Evolutionary conservation across 2,329 filamentous ascomycete species (phyloP).

Genomic region (Sclerotinia minor): DNA sequence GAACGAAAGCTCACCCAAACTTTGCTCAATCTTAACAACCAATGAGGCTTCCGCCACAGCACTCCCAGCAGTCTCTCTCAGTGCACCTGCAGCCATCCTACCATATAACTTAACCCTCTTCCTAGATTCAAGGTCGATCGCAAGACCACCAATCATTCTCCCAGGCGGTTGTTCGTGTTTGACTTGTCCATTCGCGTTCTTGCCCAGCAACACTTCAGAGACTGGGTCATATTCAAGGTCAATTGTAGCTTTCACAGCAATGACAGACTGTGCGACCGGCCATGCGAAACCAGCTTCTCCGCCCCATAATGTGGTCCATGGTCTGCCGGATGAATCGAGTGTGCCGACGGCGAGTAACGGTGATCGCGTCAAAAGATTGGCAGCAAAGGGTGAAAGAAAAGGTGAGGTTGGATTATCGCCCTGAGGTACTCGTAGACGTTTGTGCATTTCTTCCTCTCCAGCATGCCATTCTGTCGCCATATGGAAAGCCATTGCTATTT

Average conservation of each 20-base stretch:
- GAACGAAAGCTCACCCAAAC: slow-evolving; percentile 50
- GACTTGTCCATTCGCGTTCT: slow-evolving; percentile 47
- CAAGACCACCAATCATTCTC: slow-evolving; percentile 61
- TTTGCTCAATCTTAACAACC: slow-evolving; percentile 67
- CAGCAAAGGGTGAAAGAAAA: slow-evolving; percentile 62
- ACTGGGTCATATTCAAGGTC: slow-evolving; percentile 69
- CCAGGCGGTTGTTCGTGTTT: slow-evolving; percentile 38
- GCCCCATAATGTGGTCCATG: slow-evolving; percentile 79
- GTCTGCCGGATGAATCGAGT: slow-evolving; percentile 61
- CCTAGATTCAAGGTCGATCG: slow-evolving; percentile 63
- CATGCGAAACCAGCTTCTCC: slow-evolving; percentile 67
- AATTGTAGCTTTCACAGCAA: slow-evolving; percentile 63
- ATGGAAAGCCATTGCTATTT: slow-evolving; percentile 18
- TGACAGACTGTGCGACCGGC: slow-evolving; percentile 58
- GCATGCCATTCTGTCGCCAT: slow-evolving; percentile 46
- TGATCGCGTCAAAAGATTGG: slow-evolving; percentile 57
- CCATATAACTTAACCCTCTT: slow-evolving; percentile 74
- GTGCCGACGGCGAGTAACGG: slow-evolving; percentile 73
- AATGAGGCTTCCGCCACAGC: slow-evolving; percentile 48
- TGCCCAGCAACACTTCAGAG: slow-evolving; percentile 58
- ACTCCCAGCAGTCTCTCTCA: slow-evolving; percentile 43
- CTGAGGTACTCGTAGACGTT: slow-evolving; percentile 57
- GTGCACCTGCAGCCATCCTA: slow-evolving; percentile 63
- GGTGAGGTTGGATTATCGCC: slow-evolving; percentile 65
- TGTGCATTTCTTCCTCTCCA: slow-evolving; percentile 66